Evolutionary conservation across 2,329 filamentous ascomycete genomes (phyloP).

Genomic region (Ploettnerulaceae sp.): DNA sequence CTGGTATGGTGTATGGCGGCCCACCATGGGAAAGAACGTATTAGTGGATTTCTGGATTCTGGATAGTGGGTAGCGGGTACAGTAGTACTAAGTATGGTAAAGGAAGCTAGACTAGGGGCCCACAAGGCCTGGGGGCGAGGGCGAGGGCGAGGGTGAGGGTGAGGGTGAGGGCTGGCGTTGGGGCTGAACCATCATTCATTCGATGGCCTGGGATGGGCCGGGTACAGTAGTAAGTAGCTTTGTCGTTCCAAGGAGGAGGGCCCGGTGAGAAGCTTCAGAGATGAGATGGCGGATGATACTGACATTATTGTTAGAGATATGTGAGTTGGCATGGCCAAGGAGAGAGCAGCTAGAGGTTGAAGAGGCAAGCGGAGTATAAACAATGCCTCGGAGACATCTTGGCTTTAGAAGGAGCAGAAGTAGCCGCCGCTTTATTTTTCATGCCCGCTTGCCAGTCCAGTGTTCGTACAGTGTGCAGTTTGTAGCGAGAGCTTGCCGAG

Average conservation of each 20-base stretch:
- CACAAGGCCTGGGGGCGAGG: no score
- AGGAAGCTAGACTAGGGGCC: slow-evolving; percentile 20
- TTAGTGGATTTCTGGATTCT: slow-evolving; percentile 9
- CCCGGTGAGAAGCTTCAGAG: slow-evolving; percentile 8
- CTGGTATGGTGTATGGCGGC: slow-evolving; percentile 17
- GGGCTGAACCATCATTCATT: slow-evolving; percentile 21
- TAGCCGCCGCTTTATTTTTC: no score
- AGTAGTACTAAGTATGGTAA: no score
- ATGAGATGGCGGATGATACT: slow-evolving; percentile 13
- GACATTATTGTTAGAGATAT: slow-evolving; percentile 11
- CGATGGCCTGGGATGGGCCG: slow-evolving; percentile 5
- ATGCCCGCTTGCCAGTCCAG: no score
- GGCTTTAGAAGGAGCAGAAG: not conserved
- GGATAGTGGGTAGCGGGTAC: slow-evolving; percentile 16
- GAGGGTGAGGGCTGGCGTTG: slow-evolving; percentile 20
- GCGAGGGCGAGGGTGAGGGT: no score
- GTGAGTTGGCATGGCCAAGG: no score
- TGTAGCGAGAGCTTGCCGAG: no score
- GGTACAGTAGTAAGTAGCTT: slow-evolving; percentile 13
- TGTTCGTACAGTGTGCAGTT: no score
- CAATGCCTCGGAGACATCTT: not conserved
- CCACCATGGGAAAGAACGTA: slow-evolving; percentile 16
- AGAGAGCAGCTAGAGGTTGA: slow-evolving; percentile 5
- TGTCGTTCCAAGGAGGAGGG: slow-evolving; percentile 7
- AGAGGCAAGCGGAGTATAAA: not conserved